Percentiles rank a stretch among this genome's conserved stretches.
These are phyloP conservation scores for Acanthamoeba sp. DNA, from an alignment of 208 protist species.

Conservation along the genomic window DNA sequence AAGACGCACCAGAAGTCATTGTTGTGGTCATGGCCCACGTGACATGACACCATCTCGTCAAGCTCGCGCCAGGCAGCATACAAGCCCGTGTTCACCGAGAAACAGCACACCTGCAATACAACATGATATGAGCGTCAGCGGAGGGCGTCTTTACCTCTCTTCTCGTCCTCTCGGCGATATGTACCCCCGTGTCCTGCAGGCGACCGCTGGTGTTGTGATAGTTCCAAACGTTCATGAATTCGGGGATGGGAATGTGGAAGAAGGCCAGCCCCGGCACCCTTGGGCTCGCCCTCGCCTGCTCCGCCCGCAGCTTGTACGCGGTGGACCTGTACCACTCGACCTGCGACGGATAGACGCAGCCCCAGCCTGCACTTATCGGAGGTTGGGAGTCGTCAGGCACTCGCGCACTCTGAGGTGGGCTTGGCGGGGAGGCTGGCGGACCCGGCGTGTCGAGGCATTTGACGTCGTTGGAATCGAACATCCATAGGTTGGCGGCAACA, in stretches of 20 bases:
- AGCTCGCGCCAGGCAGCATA: not conserved
- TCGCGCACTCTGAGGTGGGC: too few species aligned
- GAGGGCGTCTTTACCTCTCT: too few species aligned
- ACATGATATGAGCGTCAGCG: not conserved
- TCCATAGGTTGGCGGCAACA: not conserved
- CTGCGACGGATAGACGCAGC: not conserved
- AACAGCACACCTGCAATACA: not conserved
- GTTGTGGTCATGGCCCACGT: not conserved
- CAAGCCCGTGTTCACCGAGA: not conserved
- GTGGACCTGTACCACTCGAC: not conserved
- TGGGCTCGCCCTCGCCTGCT: not conserved
- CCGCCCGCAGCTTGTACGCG: not conserved
- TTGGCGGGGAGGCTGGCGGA: too few species aligned
- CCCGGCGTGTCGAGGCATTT: not conserved
- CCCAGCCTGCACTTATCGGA: not conserved
- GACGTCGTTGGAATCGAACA: constrained; percentile 17
- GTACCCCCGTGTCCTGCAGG: not conserved
- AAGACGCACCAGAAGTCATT: not conserved
- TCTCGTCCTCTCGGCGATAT: too few species aligned
- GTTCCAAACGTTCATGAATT: not conserved
- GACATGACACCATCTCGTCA: not conserved
- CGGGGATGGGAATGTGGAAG: not conserved
- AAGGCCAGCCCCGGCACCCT: not conserved
- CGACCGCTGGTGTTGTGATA: not conserved
- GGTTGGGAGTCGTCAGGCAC: too few species aligned